phyloP scores from a whole-genome alignment of 1,284 basidiomycete genomes.

The Malassezia obtusa region DNA sequence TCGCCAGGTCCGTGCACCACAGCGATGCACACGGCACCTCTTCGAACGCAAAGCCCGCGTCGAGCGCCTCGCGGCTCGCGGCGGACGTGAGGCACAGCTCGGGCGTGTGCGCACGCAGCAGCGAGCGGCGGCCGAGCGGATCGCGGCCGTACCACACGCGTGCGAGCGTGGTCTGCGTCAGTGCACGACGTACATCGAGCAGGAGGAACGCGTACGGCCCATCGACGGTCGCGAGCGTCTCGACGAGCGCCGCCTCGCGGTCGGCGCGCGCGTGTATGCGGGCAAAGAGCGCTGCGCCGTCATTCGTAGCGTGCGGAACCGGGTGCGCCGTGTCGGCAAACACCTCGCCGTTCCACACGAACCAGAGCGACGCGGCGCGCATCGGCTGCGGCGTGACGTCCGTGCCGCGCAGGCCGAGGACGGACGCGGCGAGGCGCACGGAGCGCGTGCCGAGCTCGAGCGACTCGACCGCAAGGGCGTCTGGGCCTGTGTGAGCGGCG shows the following conservation, averaged over 20 bases:
- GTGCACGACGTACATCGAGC: constrained; percentile 23
- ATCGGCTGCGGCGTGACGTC: constrained; percentile 29
- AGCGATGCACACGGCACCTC: constrained; percentile 60
- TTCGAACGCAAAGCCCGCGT: constrained; percentile 52
- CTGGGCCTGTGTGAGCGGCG: neutral
- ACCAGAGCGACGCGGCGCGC: constrained; percentile 2
- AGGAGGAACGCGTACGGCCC: constrained; percentile 40
- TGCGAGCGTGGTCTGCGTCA: constrained; percentile 5
- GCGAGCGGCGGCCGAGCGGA: constrained; percentile 78
- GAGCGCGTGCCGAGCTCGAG: neutral
- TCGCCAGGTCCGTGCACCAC: constrained; percentile 54
- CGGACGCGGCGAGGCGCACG: constrained; percentile 10
- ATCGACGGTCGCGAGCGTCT: constrained; percentile 24
- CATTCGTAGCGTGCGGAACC: constrained; percentile 23
- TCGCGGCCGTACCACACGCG: constrained; percentile 72
- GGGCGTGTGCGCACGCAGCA: constrained; percentile 49
- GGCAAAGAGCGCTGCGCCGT: constrained; percentile 22
- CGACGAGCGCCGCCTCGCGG: neutral
- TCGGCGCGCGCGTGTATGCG: neutral
- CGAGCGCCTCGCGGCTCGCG: constrained; percentile 47
- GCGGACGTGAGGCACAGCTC: constrained; percentile 59
- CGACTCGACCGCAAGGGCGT: neutral
- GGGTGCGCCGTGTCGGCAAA: constrained; percentile 18
- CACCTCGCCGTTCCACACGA: constrained; percentile 45
- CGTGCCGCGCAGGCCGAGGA: constrained; percentile 35